Percentiles rank a stretch among this genome's conserved stretches.
Conservation (phyloP, 2,329 filamentous ascomycete species). For the Lecanicillium sp. region DNA sequence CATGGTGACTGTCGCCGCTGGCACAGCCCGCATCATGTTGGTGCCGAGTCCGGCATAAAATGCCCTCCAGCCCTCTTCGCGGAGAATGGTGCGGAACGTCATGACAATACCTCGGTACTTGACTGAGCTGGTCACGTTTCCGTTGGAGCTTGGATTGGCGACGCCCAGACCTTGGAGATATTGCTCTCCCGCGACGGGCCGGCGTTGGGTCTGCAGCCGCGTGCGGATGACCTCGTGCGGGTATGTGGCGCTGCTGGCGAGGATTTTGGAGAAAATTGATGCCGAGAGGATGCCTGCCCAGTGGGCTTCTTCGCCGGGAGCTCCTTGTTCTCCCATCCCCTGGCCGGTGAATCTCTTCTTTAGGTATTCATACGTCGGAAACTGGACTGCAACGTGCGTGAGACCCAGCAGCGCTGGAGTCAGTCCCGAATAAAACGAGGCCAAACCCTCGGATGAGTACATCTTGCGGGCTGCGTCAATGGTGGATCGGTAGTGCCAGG, state of each 20-base stretch:
- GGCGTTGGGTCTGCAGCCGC: conserved; percentile 84
- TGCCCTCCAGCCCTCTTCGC: conserved; percentile 89
- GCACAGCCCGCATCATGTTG: conserved; percentile 93
- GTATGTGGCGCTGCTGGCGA: conserved; percentile 91
- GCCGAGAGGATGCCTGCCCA: conserved; percentile 80
- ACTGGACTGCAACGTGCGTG: conserved; percentile 94
- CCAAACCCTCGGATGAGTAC: conserved; percentile 82
- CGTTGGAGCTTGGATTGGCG: conserved; percentile 28
- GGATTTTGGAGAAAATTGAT: conserved; percentile 87
- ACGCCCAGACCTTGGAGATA: conserved; percentile 43
- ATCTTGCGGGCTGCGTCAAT: conserved; percentile 91
- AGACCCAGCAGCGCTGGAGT: conserved; percentile 86
- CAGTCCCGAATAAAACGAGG: conserved; percentile 91
- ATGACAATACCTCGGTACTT: conserved; percentile 73
- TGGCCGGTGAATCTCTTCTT: conserved; percentile 86
- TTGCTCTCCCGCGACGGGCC: conserved; percentile 51
- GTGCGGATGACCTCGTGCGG: conserved; percentile 96
- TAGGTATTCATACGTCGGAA: conserved; percentile 90
- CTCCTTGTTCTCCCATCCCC: conserved; percentile 64
- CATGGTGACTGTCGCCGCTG: conserved; percentile 95
- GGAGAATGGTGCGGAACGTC: conserved; percentile 77
- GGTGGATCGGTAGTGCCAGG: conserved; percentile 87
- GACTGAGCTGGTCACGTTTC: conserved; percentile 37
- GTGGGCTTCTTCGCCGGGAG: conserved; percentile 45
- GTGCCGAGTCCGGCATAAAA: conserved; percentile 97